These are phyloP conservation scores for Cryptococcus floricola DNA, from an alignment of 1,284 basidiomycete species.

Conservation along the genomic window DNA sequence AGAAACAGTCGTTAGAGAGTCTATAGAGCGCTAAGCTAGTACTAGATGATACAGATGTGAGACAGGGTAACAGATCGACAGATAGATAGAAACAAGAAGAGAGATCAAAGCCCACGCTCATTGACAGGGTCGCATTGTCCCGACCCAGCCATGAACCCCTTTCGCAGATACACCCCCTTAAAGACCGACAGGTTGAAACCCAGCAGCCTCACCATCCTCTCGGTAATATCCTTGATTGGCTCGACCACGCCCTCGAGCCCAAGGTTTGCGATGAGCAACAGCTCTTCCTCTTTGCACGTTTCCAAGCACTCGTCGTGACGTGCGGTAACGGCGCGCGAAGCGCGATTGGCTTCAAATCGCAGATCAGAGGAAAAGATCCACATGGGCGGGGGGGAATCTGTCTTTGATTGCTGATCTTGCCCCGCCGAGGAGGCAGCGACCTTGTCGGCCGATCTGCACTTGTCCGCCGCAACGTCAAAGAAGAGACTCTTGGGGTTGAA, in stretches of 20 bases:
- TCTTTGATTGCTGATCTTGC: no score
- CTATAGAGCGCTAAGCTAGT: no score
- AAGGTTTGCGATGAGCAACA: slow-evolving; percentile 6
- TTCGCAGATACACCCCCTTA: slow-evolving; percentile 18
- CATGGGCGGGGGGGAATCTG: background rate
- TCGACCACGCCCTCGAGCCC: slow-evolving; percentile 17
- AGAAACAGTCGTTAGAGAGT: no score
- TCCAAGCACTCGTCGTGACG: slow-evolving; percentile 5
- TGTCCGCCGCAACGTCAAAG: slow-evolving; percentile 8
- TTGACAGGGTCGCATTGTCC: background rate
- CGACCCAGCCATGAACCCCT: slow-evolving; percentile 30
- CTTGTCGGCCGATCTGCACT: background rate
- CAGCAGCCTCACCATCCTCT: slow-evolving; percentile 23
- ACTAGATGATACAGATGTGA: no score
- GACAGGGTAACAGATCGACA: no score
- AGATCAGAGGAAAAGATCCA: background rate
- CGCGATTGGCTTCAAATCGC: background rate
- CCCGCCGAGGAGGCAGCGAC: background rate
- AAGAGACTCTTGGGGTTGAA: slow-evolving; percentile 13
- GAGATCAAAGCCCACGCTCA: no score
- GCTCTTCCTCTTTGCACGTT: slow-evolving; percentile 7
- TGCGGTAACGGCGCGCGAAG: slow-evolving; percentile 3
- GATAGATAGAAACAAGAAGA: no score
- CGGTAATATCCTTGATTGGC: slow-evolving; percentile 19
- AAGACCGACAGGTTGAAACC: slow-evolving; percentile 33